A percentile compares a stretch with the other conserved stretches of the same genome.
Evolutionary conservation across 2,329 filamentous ascomycete species (phyloP).

Genomic region (Metarhizium robertsii): DNA sequence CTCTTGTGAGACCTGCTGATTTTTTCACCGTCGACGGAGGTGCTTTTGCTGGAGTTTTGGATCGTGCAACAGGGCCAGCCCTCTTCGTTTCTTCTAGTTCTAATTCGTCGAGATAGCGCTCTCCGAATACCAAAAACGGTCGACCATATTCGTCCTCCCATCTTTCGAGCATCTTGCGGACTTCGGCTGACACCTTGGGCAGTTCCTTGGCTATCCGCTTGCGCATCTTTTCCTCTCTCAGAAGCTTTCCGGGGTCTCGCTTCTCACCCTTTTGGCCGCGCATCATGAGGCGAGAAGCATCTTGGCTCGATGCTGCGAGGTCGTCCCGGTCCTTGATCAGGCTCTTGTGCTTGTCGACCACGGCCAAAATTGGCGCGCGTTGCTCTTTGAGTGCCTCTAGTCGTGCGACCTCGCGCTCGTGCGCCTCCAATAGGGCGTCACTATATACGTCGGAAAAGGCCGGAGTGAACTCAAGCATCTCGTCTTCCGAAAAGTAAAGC

Average conservation of each 20-base stretch:
- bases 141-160: constrained; percentile 95
- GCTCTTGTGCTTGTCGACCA: constrained; percentile 75
- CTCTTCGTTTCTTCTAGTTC: constrained; percentile 52
- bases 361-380: constrained; percentile 69
- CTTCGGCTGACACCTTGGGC: constrained; percentile 79
- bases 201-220: constrained; percentile 95
- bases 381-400: constrained; percentile 79
- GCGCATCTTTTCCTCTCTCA: constrained; percentile 96
- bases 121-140: constrained; percentile 86
- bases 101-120: constrained; percentile 82
- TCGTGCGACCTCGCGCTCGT: constrained; percentile 81
- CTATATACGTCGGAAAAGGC: constrained; percentile 97
- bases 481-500: constrained; percentile 91
- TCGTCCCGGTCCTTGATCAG: constrained; percentile 82
- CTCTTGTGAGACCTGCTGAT: constrained; percentile 16
- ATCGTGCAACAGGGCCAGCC: constrained; percentile 40
- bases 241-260: constrained; percentile 85
- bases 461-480: constrained; percentile 96
- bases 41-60: constrained; percentile 65
- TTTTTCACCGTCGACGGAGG: constrained; percentile 38
- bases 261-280: constrained; percentile 89
- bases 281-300: constrained; percentile 85
- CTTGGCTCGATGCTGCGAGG: constrained; percentile 81
- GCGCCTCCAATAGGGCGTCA: constrained; percentile 86
- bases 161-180: constrained; percentile 68